Evolutionary conservation across 129 eudicot species (phyloP).

Genomic region (Helichrysum umbraculigerum): DNA sequence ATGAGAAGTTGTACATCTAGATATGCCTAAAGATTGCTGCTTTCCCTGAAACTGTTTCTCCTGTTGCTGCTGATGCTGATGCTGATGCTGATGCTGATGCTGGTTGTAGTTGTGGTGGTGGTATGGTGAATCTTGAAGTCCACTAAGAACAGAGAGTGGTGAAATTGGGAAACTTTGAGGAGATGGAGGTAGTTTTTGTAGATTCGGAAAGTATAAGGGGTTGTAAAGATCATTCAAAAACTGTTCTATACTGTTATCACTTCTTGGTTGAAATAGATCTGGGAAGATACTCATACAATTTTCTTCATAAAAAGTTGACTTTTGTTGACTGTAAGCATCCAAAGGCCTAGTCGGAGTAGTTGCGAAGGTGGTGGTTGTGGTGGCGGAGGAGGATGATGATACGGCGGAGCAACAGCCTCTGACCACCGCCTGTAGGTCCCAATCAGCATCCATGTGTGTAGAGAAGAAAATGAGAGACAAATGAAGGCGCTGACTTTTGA

Average conservation of each 20-base stretch:
- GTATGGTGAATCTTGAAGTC: conserved; percentile 49
- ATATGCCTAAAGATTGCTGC: conserved; percentile 43
- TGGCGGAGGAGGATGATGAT: conserved; percentile 31
- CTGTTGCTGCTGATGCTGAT: conserved; percentile 23
- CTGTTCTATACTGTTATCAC: conserved; percentile 38
- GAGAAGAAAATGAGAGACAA: conserved; percentile 42
- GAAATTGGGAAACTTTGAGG: conserved; percentile 46
- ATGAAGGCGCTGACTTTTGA: conserved; percentile 99
- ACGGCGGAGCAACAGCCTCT: conserved; percentile 66
- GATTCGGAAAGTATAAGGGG: conserved; percentile 41
- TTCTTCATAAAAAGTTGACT: conserved; percentile 25
- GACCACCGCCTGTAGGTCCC: conserved; percentile 96
- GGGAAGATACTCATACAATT: conserved; percentile 28
- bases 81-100: conserved; percentile 25
- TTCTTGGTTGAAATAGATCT: conserved; percentile 64
- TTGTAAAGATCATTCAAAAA: conserved; percentile 61
- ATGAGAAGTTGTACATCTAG: conserved; percentile 40
- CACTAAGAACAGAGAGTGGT: conserved; percentile 68
- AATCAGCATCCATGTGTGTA: conserved; percentile 56
- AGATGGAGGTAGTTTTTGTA: conserved; percentile 26
- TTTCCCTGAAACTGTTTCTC: conserved; percentile 43
- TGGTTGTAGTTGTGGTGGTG: neutral
- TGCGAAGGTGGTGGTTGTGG: conserved; percentile 32
- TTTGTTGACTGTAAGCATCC: conserved; percentile 21
- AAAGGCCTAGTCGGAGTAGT: neutral